Percentiles rank a stretch among this genome's conserved stretches.
phyloP scores from a whole-genome alignment of 2,329 filamentous ascomycete species.

The Gliomastix tumulicola region DNA sequence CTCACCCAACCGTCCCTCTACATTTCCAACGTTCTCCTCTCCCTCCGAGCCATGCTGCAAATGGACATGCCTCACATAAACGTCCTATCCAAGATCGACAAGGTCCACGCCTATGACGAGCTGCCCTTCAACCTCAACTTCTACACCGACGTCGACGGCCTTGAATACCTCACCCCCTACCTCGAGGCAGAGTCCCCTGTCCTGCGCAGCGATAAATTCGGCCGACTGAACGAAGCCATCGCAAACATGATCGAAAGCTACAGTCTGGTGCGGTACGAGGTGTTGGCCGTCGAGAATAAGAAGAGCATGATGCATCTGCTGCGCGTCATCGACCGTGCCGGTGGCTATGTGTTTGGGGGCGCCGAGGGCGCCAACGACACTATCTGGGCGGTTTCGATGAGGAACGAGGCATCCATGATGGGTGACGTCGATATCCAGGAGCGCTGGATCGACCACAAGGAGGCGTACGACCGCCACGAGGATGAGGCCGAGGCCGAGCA shows the following conservation, averaged over 20 bases:
- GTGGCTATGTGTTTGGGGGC: constrained; percentile 86
- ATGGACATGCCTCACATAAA: constrained; percentile 96
- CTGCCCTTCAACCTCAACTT: constrained; percentile 94
- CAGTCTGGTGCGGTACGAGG: constrained; percentile 84
- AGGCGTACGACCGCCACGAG: constrained; percentile 79
- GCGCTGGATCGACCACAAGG: constrained; percentile 87
- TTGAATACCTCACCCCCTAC: constrained; percentile 74
- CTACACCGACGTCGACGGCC: constrained; percentile 95
- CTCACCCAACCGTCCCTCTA: constrained; percentile 91
- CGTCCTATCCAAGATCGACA: constrained; percentile 96
- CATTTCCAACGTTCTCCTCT: constrained; percentile 87
- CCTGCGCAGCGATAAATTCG: constrained; percentile 68
- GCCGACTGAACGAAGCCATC: constrained; percentile 78
- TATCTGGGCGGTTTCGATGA: constrained; percentile 95
- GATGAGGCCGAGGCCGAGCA: constrained; percentile 69
- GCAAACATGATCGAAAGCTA: constrained; percentile 85
- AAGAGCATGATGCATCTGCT: constrained; percentile 92
- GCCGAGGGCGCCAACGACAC: constrained; percentile 91
- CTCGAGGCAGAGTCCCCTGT: constrained; percentile 73
- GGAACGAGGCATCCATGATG: constrained; percentile 65
- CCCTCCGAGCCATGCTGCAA: constrained; percentile 93
- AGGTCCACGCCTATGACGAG: constrained; percentile 74
- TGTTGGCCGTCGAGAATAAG: constrained; percentile 92
- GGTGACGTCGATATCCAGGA: constrained; percentile 90
- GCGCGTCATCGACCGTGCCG: constrained; percentile 82